Percentiles rank a stretch among this genome's conserved stretches.
These are phyloP conservation scores for Leptographium flavum DNA, from an alignment of 2,329 filamentous ascomycete genomes.

Conservation along the genomic window DNA sequence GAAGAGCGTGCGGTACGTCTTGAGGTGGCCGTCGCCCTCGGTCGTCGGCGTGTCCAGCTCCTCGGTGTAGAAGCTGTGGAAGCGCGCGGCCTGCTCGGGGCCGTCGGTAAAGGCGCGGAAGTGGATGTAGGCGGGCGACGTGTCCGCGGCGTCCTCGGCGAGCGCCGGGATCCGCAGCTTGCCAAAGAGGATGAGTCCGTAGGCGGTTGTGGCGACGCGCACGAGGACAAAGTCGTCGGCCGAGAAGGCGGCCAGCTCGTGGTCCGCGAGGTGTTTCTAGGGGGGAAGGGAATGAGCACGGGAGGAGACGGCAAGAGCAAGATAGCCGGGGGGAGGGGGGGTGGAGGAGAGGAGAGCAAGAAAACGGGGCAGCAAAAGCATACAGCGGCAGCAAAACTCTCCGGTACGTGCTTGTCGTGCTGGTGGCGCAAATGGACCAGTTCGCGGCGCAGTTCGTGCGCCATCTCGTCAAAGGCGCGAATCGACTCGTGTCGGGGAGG, in stretches of 20 bases:
- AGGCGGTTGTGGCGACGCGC: conserved; percentile 29
- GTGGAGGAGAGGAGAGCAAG: neutral
- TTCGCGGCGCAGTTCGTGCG: conserved; percentile 34
- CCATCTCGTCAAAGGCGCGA: conserved; percentile 31
- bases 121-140: conserved; percentile 26
- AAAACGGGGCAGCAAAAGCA: neutral
- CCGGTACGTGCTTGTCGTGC: conserved; percentile 35
- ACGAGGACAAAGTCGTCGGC: conserved; percentile 27
- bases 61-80: conserved; percentile 34
- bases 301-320: neutral
- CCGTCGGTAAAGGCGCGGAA: conserved; percentile 32
- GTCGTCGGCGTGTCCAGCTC: conserved; percentile 18
- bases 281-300: neutral
- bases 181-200: conserved; percentile 34
- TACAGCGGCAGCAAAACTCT: conserved; percentile 36
- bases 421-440: conserved; percentile 34
- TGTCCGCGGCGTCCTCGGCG: conserved; percentile 13
- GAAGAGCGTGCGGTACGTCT: conserved; percentile 31
- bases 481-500: conserved; percentile 35
- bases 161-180: conserved; percentile 31
- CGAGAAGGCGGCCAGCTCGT: conserved; percentile 22
- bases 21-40: conserved; percentile 21
- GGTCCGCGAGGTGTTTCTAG: conserved; percentile 20
- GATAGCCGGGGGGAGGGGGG: neutral
- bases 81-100: conserved; percentile 22